Evolutionary conservation across 306 rosid genomes (phyloP), one percentile per base, ranked within the genome.

Genomic region (Luffa acutangula): DNA sequence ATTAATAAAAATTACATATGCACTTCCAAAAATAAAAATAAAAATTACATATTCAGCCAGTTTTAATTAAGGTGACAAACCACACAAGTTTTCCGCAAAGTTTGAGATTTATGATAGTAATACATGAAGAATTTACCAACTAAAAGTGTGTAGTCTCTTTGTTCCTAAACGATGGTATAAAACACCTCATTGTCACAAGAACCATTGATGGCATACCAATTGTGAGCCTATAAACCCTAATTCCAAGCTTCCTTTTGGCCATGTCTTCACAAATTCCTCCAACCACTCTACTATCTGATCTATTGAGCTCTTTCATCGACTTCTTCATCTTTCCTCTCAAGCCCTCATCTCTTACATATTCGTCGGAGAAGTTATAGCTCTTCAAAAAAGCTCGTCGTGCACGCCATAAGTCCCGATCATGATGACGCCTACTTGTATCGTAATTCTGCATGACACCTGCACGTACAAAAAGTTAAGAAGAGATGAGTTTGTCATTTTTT

Each of bases 361-460:
- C 54, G 53, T 88, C 82, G 42, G 65, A 85, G 34, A 88, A 77
- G 75, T 85, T 89, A 46, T 90, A 90, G 71, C 94, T 88, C 7
- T 79, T 88, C 3, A 90, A 82, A 79, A 90, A 87, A 1, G 89
- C 89, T 2, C 82, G 77, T 37, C 94, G 82, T 8, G 94, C 84
- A 17, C 81, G 53, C 87, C 89, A 84, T 4, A 84, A 88, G 5
- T 90, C 89, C 0, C 70, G 83, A 6, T 86, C 89, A 1, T 82
- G 86, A 7, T 57, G 51, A 37, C 14, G 37, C 4, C 9, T 2
- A 12, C 9, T 9, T 43, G 8, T 18, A 1, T 42, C 15, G 7
- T 70, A 33, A 20, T 54, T 9, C 10, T 41, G 37, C 76, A 70
- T 70, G 52, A 0, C n/a, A 42, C 54, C 54, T 42, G 4, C 54